phyloP scores from a whole-genome alignment of 2,329 filamentous ascomycete genomes.

The Aspergillus vadensis region DNA sequence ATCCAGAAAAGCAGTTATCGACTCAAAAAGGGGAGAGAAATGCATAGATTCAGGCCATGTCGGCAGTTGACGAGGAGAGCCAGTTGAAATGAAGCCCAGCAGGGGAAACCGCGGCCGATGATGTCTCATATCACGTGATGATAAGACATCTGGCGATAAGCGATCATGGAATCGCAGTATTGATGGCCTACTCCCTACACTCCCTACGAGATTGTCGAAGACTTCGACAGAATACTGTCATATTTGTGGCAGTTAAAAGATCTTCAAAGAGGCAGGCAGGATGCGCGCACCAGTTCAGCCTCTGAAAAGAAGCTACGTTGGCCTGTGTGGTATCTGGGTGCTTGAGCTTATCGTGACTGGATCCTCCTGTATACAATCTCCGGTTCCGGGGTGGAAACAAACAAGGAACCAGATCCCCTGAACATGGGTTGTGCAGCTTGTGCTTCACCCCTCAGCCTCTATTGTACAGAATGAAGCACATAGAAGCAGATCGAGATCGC shows the following conservation, averaged over 20 bases:
- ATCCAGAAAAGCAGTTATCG: background rate
- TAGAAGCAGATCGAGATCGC: background rate
- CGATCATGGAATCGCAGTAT: too few species aligned
- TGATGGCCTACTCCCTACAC: background rate
- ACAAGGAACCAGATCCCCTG: background rate
- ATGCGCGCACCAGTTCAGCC: too few species aligned
- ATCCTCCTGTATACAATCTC: background rate
- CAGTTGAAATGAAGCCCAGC: background rate
- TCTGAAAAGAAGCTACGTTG: too few species aligned
- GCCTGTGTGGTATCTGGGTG: too few species aligned
- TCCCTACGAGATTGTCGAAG: too few species aligned
- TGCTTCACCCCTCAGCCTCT: background rate
- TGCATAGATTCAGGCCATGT: conserved; percentile 1
- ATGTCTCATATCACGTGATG: conserved; percentile 14
- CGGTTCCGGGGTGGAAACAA: background rate
- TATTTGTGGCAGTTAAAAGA: too few species aligned
- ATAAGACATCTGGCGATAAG: background rate
- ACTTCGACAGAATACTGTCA: too few species aligned
- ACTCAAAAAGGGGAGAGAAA: background rate
- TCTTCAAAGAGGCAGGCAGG: too few species aligned
- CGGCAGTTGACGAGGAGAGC: background rate
- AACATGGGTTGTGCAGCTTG: background rate
- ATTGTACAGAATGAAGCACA: background rate
- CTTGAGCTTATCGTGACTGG: too few species aligned
- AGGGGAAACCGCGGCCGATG: conserved; percentile 15